These are phyloP conservation scores for Sporobolomyces pararoseus DNA, from an alignment of 768 basidiomycete species.

Conservation along the genomic window DNA sequence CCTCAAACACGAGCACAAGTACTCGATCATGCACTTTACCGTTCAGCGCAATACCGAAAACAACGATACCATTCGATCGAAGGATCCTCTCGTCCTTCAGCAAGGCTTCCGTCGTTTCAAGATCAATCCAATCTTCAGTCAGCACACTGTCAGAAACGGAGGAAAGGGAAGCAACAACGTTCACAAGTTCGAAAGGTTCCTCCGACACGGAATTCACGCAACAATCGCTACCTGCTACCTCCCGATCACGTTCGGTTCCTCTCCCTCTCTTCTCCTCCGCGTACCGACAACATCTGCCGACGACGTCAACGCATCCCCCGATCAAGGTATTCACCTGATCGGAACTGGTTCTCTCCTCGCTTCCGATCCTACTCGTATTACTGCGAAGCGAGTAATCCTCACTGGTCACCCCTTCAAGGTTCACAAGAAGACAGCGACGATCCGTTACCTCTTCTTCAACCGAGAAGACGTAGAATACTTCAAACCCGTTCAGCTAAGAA, in stretches of 20 bases:
- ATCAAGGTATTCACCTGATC: conserved; percentile 59
- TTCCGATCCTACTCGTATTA: conserved; percentile 83
- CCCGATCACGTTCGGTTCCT: conserved; percentile 72
- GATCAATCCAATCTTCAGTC: conserved; percentile 85
- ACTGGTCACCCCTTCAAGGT: conserved; percentile 96
- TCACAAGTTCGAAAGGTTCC: conserved; percentile 89
- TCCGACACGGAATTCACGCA: conserved; percentile 65
- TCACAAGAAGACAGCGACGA: conserved; percentile 92
- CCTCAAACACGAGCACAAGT: conserved; percentile 92
- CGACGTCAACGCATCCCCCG: conserved; percentile 15
- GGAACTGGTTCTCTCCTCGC: conserved; percentile 82
- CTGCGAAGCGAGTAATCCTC: conserved; percentile 88
- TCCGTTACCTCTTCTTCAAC: conserved; percentile 99
- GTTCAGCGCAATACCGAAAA: conserved; percentile 95
- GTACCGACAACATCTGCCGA: conserved; percentile 28
- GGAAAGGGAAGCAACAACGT: conserved; percentile 92
- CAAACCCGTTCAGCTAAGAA: conserved; percentile 86
- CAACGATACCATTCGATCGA: conserved; percentile 78
- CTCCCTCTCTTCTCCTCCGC: conserved; percentile 43
- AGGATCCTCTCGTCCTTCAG: conserved; percentile 86
- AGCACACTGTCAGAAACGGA: conserved; percentile 76
- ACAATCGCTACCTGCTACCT: conserved; percentile 83
- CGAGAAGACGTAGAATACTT: conserved; percentile 84
- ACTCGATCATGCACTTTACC: conserved; percentile 83
- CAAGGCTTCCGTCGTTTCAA: conserved; percentile 79